Evolutionary conservation across 1,139 yeast species (phyloP), one percentile per base, ranked within the genome.

Genomic region (Geotrichum europaeum): DNA sequence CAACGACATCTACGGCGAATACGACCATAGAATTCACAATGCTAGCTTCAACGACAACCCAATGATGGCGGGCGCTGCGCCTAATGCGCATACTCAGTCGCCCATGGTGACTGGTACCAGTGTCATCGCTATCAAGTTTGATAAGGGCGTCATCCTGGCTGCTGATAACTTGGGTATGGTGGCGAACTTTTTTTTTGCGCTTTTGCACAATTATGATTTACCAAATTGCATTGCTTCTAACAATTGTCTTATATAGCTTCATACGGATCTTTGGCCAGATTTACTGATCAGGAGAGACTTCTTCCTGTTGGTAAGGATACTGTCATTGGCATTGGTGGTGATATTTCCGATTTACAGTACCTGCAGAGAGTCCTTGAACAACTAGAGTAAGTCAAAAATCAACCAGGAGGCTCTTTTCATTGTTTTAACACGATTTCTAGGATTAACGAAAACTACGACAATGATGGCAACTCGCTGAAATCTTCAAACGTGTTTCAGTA

Each of bases 61-160:
- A 63, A 61, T 64, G 45, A 36, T 36, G 43, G 12, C 43, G 18
- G 43, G 43, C 18, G 18, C 43, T 36, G 81, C 84, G 71, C 97
- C 97, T 49, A 83, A 79, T 64, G 84, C 85, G 84, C 87, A 89
- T 74, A 92, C 99, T 4, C 96, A 90, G 74, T 89, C 85, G 70
- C 99, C 99, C 53, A 87, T 89, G 68, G 90, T 95, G 62, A 94
- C 99, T 10, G 98, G 99, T 72, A 90, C 98, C 0, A 89, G 97
- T 45, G 99, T 94, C 28, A 81, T 95, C 68, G 96, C 96, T 7
- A 81, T 92, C 76, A 94, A 92, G 75, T 95, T 85, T 77, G 80
- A 89, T 67, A 89, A 88, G 67, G 99, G 99, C 47, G 86, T 94
- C 59, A 83, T 94, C 59, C 81, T 94, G 78, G 98, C 99, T 2